Conservation (phyloP, 768 basidiomycete species). For the Boletus edulis region DNA sequence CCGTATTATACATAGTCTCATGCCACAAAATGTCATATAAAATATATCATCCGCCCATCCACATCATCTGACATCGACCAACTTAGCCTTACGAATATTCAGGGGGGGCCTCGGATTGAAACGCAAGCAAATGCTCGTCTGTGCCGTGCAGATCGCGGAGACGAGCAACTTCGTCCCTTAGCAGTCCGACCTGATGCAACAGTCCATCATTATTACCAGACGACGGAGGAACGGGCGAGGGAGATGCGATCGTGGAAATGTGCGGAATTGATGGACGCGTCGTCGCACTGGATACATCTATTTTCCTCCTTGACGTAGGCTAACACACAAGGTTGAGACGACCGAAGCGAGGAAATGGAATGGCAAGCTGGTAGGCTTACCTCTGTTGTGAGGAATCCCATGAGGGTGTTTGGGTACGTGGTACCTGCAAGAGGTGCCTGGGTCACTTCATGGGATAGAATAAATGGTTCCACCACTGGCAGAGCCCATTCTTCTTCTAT, state of each 20-base stretch:
- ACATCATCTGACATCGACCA: too few species aligned
- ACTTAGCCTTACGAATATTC: too few species aligned
- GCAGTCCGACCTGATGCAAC: neutral
- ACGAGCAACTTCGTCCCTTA: neutral
- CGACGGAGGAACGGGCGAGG: neutral
- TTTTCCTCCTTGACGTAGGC: neutral
- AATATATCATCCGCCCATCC: too few species aligned
- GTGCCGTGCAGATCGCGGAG: neutral
- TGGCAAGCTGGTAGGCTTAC: too few species aligned
- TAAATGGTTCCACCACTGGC: conserved; percentile 5
- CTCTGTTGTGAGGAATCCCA: too few species aligned
- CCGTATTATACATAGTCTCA: too few species aligned
- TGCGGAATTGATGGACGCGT: neutral
- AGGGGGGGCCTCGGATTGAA: too few species aligned
- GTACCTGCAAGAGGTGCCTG: too few species aligned
- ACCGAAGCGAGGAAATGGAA: neutral
- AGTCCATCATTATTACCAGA: neutral
- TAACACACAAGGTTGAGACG: neutral
- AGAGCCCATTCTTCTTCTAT: neutral
- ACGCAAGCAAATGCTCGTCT: too few species aligned
- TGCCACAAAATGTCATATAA: too few species aligned
- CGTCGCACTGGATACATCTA: too few species aligned
- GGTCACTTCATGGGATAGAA: neutral
- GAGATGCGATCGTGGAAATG: neutral
- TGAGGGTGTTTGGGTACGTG: too few species aligned